These are phyloP conservation scores for Quercus rubra DNA, from an alignment of 306 rosid species.

Conservation along the genomic window DNA sequence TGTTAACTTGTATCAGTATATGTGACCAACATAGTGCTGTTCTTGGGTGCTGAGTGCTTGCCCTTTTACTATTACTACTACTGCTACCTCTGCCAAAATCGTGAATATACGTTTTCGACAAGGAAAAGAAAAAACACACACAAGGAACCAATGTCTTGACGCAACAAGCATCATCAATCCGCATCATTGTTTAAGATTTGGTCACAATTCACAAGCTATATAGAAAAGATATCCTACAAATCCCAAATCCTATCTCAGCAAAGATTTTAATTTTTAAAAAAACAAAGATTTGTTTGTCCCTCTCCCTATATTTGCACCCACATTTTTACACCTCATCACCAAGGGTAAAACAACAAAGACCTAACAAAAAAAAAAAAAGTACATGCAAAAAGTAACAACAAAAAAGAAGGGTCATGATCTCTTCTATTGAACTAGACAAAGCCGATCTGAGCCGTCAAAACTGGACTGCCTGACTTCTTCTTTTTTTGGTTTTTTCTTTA, in stretches of 20 bases:
- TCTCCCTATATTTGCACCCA: slow-evolving; percentile 30
- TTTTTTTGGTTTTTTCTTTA: background rate
- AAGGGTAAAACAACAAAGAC: background rate
- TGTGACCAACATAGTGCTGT: too few species aligned
- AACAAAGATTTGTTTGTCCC: slow-evolving; percentile 6
- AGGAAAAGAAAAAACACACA: background rate
- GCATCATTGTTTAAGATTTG: background rate
- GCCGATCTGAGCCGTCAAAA: slow-evolving; percentile 53
- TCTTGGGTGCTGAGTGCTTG: background rate
- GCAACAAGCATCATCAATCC: background rate
- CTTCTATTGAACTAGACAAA: slow-evolving; percentile 18
- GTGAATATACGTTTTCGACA: background rate
- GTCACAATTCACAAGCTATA: background rate
- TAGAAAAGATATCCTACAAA: too few species aligned
- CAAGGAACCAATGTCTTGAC: background rate
- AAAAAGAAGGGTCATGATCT: slow-evolving; percentile 34
- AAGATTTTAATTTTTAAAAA: background rate
- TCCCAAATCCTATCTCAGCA: background rate
- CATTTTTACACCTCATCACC: slow-evolving; percentile 26
- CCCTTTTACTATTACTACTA: background rate
- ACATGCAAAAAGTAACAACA: background rate
- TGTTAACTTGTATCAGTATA: too few species aligned
- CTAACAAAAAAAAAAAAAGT: background rate
- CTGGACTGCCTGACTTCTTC: slow-evolving; percentile 15
- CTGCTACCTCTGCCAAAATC: background rate